Percentiles rank a stretch among this genome's conserved stretches.
Conservation (phyloP, 2,329 filamentous ascomycete genomes). For the Clathrospora elynae region DNA sequence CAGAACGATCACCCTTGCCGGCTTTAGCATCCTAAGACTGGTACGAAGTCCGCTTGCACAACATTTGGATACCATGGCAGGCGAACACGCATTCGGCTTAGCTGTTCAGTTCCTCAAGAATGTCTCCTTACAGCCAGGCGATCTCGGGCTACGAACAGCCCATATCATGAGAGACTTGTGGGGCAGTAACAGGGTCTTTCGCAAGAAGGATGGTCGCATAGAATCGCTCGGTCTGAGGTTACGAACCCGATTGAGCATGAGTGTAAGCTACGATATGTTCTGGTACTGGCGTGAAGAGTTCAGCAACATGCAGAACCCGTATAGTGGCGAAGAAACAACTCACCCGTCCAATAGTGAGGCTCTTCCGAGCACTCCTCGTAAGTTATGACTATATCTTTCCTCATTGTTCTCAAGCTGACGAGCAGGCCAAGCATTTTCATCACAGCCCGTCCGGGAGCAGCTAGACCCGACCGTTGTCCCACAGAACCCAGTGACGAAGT, state of each 20-base stretch:
- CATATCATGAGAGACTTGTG: conserved; percentile 45
- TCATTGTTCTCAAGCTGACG: conserved; percentile 14
- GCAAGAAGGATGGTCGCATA: conserved; percentile 38
- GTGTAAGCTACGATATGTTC: conserved; percentile 48
- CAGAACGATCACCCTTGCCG: conserved; percentile 40
- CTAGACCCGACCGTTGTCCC: conserved; percentile 21
- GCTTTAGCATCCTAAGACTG: conserved; percentile 43
- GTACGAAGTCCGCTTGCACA: conserved; percentile 36
- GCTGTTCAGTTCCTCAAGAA: conserved; percentile 41
- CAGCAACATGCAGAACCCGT: conserved; percentile 45
- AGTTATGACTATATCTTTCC: conserved; percentile 10
- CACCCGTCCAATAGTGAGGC: conserved; percentile 26
- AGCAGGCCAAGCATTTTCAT: conserved; percentile 19
- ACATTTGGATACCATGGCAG: conserved; percentile 41
- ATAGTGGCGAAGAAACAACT: conserved; percentile 39
- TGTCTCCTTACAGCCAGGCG: conserved; percentile 42
- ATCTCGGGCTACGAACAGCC: conserved; percentile 37
- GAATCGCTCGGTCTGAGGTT: conserved; percentile 42
- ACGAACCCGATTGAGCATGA: conserved; percentile 45
- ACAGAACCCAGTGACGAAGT: conserved; percentile 31
- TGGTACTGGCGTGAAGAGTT: conserved; percentile 50
- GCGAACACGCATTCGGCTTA: conserved; percentile 42
- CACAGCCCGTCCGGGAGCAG: conserved; percentile 18
- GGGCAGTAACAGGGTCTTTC: conserved; percentile 42
- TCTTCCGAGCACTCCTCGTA: conserved; percentile 39